These are phyloP conservation scores for Salix exigua DNA, from an alignment of 345 rosid genomes.

Conservation along the genomic window DNA sequence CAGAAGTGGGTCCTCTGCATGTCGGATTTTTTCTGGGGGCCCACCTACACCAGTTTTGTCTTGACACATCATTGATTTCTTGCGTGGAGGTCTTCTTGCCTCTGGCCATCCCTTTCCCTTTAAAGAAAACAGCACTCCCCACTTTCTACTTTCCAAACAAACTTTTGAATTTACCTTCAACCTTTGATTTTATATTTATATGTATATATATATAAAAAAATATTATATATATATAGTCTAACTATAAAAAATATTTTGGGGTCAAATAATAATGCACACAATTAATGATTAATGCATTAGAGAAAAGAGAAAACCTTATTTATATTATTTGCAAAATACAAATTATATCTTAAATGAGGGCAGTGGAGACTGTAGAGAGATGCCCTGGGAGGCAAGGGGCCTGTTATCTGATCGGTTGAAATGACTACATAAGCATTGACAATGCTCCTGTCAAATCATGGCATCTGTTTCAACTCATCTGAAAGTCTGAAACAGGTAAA, in stretches of 20 bases:
- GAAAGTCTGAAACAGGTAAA: neutral
- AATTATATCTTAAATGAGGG: too few species aligned
- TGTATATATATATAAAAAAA: too few species aligned
- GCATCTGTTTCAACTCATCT: neutral
- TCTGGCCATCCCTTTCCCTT: neutral
- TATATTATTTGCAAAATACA: too few species aligned
- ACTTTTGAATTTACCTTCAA: neutral
- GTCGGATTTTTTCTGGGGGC: neutral
- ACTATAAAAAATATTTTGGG: too few species aligned
- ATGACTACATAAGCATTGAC: neutral
- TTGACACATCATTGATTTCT: too few species aligned
- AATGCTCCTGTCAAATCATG: neutral
- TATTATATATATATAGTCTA: too few species aligned
- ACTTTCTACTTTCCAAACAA: neutral
- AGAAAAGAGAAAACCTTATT: too few species aligned
- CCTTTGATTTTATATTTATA: neutral
- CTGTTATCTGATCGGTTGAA: neutral
- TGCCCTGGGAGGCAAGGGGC: neutral
- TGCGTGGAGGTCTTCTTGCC: too few species aligned
- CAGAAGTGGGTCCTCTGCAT: neutral
- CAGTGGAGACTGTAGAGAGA: neutral
- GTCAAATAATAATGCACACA: too few species aligned
- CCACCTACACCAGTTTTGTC: neutral
- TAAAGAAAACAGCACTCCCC: neutral
- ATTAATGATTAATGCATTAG: too few species aligned